Percentiles rank a stretch among this genome's conserved stretches.
Conservation (phyloP, 768 basidiomycete genomes). For the Mycena vulgaris region DNA sequence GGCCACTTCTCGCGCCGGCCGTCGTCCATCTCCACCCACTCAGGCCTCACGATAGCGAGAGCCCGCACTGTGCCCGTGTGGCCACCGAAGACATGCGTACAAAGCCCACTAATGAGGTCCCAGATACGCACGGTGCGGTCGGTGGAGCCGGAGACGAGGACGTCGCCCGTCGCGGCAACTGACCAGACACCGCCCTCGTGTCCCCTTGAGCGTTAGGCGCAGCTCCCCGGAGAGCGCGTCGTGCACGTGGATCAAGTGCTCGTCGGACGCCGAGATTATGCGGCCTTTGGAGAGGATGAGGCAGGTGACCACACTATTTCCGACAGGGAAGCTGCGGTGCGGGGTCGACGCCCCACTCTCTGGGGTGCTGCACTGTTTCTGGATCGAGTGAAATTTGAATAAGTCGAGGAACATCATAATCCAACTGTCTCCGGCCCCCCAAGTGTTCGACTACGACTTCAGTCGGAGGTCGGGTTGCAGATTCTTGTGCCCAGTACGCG, state of each 20-base stretch:
- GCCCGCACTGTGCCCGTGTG: slow-evolving; percentile 98
- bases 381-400: no score
- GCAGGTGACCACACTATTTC: slow-evolving; percentile 94
- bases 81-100: slow-evolving; percentile 95
- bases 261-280: slow-evolving; percentile 97
- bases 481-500: slow-evolving; percentile 7
- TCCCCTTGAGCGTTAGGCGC: slow-evolving; percentile 81
- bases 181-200: slow-evolving; percentile 99
- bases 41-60: slow-evolving; percentile 95
- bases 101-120: slow-evolving; percentile 84
- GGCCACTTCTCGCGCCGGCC: slow-evolving; percentile 62
- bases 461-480: not conserved
- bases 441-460: not conserved
- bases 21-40: slow-evolving; percentile 82
- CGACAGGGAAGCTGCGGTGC: slow-evolving; percentile 88
- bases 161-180: slow-evolving; percentile 87
- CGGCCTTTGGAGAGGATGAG: slow-evolving; percentile 95
- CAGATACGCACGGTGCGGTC: slow-evolving; percentile 95
- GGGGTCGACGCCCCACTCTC: no score
- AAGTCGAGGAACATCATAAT: no score
- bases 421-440: no score
- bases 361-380: no score
- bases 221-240: slow-evolving; percentile 87
- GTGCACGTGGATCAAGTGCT: slow-evolving; percentile 96
- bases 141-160: slow-evolving; percentile 92